Base-by-base conservation (phyloP, 2,329 filamentous ascomycete genomes). In the Mycosphaerella arachidis region DNA sequence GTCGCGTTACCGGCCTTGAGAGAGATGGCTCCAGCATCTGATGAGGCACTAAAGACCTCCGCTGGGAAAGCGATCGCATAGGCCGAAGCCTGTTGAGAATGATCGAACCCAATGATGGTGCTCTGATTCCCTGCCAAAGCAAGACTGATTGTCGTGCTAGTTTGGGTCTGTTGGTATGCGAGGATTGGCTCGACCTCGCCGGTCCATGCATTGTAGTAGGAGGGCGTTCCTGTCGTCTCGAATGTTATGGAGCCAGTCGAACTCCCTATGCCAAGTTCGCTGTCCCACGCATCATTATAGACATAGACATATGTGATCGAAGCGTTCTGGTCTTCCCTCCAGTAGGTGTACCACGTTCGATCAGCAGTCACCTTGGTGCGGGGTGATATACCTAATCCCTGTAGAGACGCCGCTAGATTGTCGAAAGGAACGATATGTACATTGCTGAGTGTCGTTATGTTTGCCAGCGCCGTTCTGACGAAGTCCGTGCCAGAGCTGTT, bases 141-240 rank as follows among this genome's bases (percentile, higher is more conserved):
- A 13, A 80, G 59, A 2, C 71, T 69, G 13, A 79, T 72, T 0
- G 63, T 68, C 1, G 72, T 76, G 0, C 56, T 63, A 4, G 62
- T 66, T 3, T 67, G 56, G 3, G 57, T 66, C 8, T 68, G 60
- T n/a, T 69, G 66, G 58, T 78, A 78, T 4, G 68, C 63, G 1
- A 71, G 46, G 20, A 78, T 59, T 0, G 72, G 72, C 4, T 58
- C 71, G 29, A 68, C 56, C 5, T 68, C 64, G 7, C 78, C 79
- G 1, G 76, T 78, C 75, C 77, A 81, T 4, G 76, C 74, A 63
- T 81, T 69, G 55, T 75, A 74, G 31, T 70, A 33, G 61, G 74
- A 77, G 4, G 78, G 77, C 6, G 62, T 67, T 27, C 68, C 71
- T 16, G 65, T 73, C 12, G 63, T 69, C 18, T 64, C 61, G 43